Base-by-base conservation (phyloP, 2,329 filamentous ascomycete species). In the Arachnopeziza araneosa region DNA sequence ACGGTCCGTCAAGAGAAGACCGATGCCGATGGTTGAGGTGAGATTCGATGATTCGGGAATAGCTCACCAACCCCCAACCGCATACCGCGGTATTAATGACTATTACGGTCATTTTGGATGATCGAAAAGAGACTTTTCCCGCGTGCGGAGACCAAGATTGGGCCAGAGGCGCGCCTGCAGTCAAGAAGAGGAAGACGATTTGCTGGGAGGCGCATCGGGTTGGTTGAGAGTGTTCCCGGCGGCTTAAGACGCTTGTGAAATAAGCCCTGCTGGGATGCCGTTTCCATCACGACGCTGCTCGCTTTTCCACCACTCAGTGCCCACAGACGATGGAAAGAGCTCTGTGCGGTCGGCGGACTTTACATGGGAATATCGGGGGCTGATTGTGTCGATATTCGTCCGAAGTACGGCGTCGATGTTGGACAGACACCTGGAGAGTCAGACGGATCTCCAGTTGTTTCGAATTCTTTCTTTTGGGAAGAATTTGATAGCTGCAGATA, bases 401-500 rank as follows among this genome's bases (percentile, higher is more conserved):
- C 36, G 36, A 44, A 14, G 17, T 44, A 44, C 36, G 36, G 36
- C 36, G 6, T 12, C 17, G 36, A 44, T 44, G 36, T 44, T 44
- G 36, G 10, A 30, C 26, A 17, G 17, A 44, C 17, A 12, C 36
- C 17, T 8, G 36, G 36, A 44, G 36, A 14, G 12, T 44, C 36
- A 14, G 10, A 17, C 4, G 17, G 36, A 44, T 17, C 17, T 19
- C 36, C n/a, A n/a, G n/a, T n/a, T n/a, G n/a, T n/a, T n/a, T n/a
- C 17, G 36, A 44, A 44, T 44, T 44, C 6, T 19, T 44, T 44
- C 36, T 44, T 44, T 44, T 44, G 52, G 21, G 54, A 55, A 55
- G 54, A 55, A 48, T 55, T 55, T 55, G 54, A 55, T 55, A 50
- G 54, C 36, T 55, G 54, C 54, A 50, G 32, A 50, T 24, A 19